Evolutionary conservation across 371 early-diverging fungal genomes (phyloP).

Genomic region (Mucor velutinosus): DNA sequence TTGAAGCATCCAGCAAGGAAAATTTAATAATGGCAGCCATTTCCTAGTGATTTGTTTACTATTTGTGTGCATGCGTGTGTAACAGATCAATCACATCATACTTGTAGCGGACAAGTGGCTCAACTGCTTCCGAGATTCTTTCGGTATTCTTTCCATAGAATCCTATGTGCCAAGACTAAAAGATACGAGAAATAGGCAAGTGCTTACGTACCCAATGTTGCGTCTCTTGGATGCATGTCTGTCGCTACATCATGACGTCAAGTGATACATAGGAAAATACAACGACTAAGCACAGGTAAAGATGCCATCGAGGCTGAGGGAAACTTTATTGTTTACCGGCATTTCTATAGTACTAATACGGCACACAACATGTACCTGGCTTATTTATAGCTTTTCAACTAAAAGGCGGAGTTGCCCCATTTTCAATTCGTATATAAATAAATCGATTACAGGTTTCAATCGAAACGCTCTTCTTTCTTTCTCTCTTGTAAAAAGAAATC

Average conservation of each 20-base stretch:
- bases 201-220: not conserved
- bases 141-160: not conserved
- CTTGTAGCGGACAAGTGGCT: not conserved
- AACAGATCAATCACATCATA: not conserved
- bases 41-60: not conserved
- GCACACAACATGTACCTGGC: not conserved
- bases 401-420: not conserved
- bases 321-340: not conserved
- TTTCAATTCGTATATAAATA: not conserved
- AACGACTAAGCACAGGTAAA: not conserved
- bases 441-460: not conserved
- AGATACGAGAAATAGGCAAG: not conserved
- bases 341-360: not conserved
- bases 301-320: not conserved
- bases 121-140: not conserved
- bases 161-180: not conserved
- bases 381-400: not conserved
- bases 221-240: not conserved
- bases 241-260: not conserved
- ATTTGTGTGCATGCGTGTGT: not conserved
- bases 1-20: not conserved
- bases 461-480: not conserved
- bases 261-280: not conserved
- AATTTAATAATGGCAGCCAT: not conserved
- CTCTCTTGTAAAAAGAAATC: not conserved